phyloP scores from a whole-genome alignment of 345 rosid species.

The Clausena lansium region DNA sequence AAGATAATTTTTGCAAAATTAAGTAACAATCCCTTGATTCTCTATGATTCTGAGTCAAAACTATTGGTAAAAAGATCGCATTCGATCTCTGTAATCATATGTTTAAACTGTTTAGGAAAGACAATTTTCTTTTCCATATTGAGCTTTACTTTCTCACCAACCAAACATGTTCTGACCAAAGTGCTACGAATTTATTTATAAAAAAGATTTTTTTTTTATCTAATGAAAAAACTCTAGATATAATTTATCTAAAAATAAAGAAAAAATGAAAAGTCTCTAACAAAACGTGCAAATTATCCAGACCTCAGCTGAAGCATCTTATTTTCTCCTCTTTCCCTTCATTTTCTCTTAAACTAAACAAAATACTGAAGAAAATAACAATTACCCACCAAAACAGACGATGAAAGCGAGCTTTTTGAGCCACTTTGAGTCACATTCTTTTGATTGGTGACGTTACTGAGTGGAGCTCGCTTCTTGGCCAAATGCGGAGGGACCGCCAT shows the following conservation, averaged over 20 bases:
- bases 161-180: background rate
- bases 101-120: no score
- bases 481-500: constrained; percentile 32
- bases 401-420: constrained; percentile 37
- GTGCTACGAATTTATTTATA: background rate
- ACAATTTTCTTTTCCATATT: background rate
- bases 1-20: background rate
- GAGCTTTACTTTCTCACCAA: background rate
- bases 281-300: background rate
- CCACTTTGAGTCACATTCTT: constrained; percentile 34
- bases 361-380: background rate
- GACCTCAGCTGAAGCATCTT: background rate
- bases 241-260: background rate
- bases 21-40: background rate
- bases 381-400: constrained; percentile 57
- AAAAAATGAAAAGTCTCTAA: background rate
- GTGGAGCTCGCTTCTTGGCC: constrained; percentile 78
- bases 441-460: constrained; percentile 65
- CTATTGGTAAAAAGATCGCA: background rate
- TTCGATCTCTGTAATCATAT: background rate
- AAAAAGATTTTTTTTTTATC: no score
- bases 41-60: background rate
- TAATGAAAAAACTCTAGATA: background rate
- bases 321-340: background rate
- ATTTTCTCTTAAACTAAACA: constrained; percentile 14